phyloP scores from a whole-genome alignment of 1,139 yeast species.

The Hyphopichia khmerensis region DNA sequence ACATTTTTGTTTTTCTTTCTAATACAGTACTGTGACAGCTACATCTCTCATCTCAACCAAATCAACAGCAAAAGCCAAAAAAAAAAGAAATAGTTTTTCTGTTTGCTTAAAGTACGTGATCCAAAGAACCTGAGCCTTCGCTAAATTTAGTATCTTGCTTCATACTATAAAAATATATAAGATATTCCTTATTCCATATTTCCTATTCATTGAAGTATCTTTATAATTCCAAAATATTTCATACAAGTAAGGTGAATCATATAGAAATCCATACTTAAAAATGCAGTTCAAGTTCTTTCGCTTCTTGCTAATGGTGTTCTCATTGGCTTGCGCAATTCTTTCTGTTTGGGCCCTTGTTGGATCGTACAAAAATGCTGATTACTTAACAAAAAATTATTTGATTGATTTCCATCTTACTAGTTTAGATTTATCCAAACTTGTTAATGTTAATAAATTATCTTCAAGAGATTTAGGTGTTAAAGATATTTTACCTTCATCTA shows the following conservation, averaged over 20 bases:
- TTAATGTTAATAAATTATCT: constrained; percentile 14
- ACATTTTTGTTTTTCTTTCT: too few species aligned
- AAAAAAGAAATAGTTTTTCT: too few species aligned
- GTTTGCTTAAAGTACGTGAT: too few species aligned
- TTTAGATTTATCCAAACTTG: constrained; percentile 31
- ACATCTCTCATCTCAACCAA: too few species aligned
- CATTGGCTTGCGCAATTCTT: constrained; percentile 34
- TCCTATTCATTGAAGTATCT: not conserved
- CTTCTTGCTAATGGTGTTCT: constrained; percentile 31
- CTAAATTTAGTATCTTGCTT: not conserved
- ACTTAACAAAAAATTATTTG: constrained; percentile 37
- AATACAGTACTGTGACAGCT: too few species aligned
- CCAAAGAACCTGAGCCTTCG: not conserved
- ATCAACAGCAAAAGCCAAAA: too few species aligned
- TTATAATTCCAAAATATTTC: too few species aligned
- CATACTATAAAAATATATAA: not conserved
- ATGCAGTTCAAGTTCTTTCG: constrained; percentile 36
- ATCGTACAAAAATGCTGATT: constrained; percentile 34
- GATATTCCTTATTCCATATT: not conserved
- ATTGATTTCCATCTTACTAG: constrained; percentile 36
- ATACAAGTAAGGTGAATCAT: too few species aligned
- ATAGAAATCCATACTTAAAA: constrained; percentile 3
- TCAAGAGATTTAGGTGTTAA: constrained; percentile 8
- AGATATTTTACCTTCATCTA: not conserved
- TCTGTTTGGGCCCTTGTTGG: constrained; percentile 44